These are phyloP conservation scores for Pneumocystis oryctolagi DNA, from an alignment of 1,139 yeast species.

Conservation along the genomic window DNA sequence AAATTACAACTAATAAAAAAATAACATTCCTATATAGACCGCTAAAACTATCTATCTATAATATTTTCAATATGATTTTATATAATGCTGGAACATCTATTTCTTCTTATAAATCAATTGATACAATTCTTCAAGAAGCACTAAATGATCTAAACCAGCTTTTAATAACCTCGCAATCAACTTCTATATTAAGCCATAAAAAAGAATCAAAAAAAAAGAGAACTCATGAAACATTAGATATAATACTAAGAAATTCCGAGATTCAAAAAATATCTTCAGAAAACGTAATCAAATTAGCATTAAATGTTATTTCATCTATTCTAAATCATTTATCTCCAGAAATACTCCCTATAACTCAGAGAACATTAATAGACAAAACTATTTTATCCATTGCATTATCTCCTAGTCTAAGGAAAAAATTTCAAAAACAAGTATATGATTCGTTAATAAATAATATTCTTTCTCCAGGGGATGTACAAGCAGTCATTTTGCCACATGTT, in stretches of 20 bases:
- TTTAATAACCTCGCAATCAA: neutral
- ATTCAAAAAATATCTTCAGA: neutral
- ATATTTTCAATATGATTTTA: neutral
- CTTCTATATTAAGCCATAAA: neutral
- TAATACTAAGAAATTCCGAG: neutral
- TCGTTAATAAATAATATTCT: neutral
- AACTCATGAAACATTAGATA: neutral
- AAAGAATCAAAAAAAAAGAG: neutral
- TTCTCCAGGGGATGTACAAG: neutral
- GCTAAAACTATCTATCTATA: neutral
- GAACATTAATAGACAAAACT: neutral
- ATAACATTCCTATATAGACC: neutral
- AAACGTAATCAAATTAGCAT: neutral
- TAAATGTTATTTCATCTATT: neutral
- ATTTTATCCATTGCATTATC: neutral
- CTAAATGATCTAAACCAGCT: neutral
- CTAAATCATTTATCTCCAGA: neutral
- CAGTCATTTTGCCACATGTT: slow-evolving; percentile 1
- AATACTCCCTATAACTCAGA: neutral
- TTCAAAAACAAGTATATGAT: neutral
- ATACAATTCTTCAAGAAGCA: neutral
- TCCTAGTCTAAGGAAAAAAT: neutral
- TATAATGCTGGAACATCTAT: neutral
- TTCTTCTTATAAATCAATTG: neutral
- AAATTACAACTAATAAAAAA: neutral